Conservation (phyloP, 2,329 filamentous ascomycete species). For the Nemania abortiva region DNA sequence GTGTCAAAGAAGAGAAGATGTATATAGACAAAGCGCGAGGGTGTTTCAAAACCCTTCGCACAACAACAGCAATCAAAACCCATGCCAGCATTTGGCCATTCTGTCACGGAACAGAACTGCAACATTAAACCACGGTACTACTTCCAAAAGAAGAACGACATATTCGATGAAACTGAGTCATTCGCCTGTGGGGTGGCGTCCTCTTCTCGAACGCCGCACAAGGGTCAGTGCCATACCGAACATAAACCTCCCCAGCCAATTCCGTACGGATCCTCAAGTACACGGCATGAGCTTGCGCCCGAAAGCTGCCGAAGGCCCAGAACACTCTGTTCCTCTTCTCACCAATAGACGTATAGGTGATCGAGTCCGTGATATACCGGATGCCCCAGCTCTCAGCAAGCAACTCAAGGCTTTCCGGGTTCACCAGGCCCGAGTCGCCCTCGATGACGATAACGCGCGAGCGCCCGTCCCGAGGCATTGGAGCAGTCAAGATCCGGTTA, state of each 20-base stretch:
- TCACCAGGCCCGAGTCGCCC: not conserved
- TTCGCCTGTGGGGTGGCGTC: not conserved
- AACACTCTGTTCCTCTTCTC: not conserved
- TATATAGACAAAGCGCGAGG: no score
- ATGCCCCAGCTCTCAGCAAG: not conserved
- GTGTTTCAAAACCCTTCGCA: not conserved
- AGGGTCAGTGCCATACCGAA: not conserved
- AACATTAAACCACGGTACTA: no score
- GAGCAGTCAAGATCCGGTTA: not conserved
- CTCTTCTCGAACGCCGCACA: not conserved
- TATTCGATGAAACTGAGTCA: no score
- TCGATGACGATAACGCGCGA: not conserved
- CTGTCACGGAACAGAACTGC: not conserved
- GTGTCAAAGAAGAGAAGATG: no score
- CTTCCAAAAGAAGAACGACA: no score
- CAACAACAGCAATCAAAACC: not conserved
- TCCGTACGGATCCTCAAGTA: not conserved
- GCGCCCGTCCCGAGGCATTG: not conserved
- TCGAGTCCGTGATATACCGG: not conserved
- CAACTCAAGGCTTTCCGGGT: not conserved
- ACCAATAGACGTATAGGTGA: not conserved
- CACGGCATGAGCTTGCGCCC: not conserved
- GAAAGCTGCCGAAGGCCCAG: slow-evolving; percentile 1
- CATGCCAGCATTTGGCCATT: not conserved
- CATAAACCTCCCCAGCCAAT: not conserved